These are phyloP conservation scores for Incumbomyces delicatus DNA, from an alignment of 2,329 filamentous ascomycete genomes.

Conservation along the genomic window DNA sequence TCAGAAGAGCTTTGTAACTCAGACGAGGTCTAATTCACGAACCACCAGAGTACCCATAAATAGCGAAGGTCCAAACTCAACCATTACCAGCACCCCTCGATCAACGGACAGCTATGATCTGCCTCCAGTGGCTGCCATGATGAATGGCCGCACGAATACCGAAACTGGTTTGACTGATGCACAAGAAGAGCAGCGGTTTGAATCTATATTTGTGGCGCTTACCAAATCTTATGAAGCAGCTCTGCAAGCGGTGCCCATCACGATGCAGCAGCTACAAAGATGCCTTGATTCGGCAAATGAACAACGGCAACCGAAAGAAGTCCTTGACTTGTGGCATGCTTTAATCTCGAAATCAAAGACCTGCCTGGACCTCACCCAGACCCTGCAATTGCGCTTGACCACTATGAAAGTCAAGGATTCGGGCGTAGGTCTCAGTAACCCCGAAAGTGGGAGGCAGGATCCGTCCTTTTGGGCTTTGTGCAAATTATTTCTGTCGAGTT, in stretches of 20 bases:
- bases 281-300: constrained; percentile 56
- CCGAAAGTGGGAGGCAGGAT: constrained; percentile 33
- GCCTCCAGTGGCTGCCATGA: constrained; percentile 33
- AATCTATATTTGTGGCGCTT: constrained; percentile 69
- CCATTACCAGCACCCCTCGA: constrained; percentile 58
- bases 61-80: constrained; percentile 30
- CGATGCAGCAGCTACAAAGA: constrained; percentile 56
- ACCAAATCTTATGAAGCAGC: constrained; percentile 65
- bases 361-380: constrained; percentile 63
- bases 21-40: constrained; percentile 21
- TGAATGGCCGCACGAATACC: constrained; percentile 42
- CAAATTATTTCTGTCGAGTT: constrained; percentile 46
- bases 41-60: constrained; percentile 11
- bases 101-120: constrained; percentile 66
- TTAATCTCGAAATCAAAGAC: constrained; percentile 63
- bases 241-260: constrained; percentile 58
- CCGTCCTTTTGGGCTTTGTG: constrained; percentile 60
- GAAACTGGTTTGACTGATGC: constrained; percentile 54
- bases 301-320: constrained; percentile 48
- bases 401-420: constrained; percentile 79
- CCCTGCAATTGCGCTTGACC: constrained; percentile 62
- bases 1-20: constrained; percentile 9
- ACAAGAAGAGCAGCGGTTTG: constrained; percentile 73
- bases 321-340: constrained; percentile 57
- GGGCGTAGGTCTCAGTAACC: constrained; percentile 47